phyloP scores from a whole-genome alignment of 1,284 basidiomycete genomes.

The Leccinum griseonigrum region DNA sequence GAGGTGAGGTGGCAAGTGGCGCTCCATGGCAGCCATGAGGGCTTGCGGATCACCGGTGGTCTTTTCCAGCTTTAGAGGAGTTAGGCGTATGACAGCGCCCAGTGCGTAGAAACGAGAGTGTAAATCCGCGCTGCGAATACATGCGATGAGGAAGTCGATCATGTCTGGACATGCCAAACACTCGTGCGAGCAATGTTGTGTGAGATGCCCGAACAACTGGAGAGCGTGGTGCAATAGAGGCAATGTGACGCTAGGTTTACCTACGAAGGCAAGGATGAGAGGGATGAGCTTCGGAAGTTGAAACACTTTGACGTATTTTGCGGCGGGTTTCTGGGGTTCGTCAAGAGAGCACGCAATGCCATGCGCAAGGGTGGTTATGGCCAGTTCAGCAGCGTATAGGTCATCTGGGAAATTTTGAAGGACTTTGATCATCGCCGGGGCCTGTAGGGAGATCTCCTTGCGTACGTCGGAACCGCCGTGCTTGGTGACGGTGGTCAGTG shows the following conservation, averaged over 20 bases:
- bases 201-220: slow-evolving; percentile 41
- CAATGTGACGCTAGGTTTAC: slow-evolving; percentile 41
- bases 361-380: slow-evolving; percentile 49
- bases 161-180: slow-evolving; percentile 43
- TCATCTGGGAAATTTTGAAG: slow-evolving; percentile 50
- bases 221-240: slow-evolving; percentile 50
- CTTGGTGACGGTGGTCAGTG: slow-evolving; percentile 54
- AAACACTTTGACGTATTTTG: slow-evolving; percentile 37
- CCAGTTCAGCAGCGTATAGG: slow-evolving; percentile 44
- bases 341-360: slow-evolving; percentile 41
- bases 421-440: slow-evolving; percentile 39
- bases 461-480: slow-evolving; percentile 53
- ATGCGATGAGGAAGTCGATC: slow-evolving; percentile 51
- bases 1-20: slow-evolving; percentile 45
- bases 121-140: slow-evolving; percentile 51
- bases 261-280: slow-evolving; percentile 40
- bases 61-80: slow-evolving; percentile 42
- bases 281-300: slow-evolving; percentile 45
- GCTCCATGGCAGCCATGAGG: slow-evolving; percentile 37
- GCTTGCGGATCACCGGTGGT: slow-evolving; percentile 41
- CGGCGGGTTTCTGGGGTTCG: slow-evolving; percentile 34
- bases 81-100: slow-evolving; percentile 49
- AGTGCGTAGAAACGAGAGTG: slow-evolving; percentile 46
- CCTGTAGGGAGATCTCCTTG: slow-evolving; percentile 45
- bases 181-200: slow-evolving; percentile 41